These are phyloP conservation scores for Tulasnella sp. DNA, from an alignment of 768 basidiomycete genomes.

Conservation along the genomic window DNA sequence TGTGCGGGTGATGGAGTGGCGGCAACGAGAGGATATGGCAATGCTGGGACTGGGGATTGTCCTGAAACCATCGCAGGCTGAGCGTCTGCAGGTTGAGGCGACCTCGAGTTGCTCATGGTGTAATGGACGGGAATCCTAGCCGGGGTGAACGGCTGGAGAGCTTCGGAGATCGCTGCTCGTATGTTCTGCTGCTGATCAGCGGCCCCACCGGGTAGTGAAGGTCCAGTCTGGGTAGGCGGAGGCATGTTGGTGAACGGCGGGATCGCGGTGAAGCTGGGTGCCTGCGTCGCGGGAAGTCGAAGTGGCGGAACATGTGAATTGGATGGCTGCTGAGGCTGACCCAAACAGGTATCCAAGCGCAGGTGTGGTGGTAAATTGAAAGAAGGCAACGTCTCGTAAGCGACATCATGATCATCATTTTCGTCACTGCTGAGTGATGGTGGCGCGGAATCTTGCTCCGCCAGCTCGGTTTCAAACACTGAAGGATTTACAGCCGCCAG, in stretches of 20 bases:
- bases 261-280: not conserved
- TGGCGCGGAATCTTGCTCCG: not conserved
- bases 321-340: not conserved
- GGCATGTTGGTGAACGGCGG: not conserved
- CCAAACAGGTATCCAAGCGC: slow-evolving; percentile 1
- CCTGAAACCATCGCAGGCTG: not conserved
- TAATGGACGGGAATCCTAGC: not conserved
- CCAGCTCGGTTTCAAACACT: not conserved
- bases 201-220: not conserved
- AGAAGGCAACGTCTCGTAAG: slow-evolving; percentile 1
- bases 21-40: slow-evolving; percentile 18
- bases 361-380: slow-evolving; percentile 16
- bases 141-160: slow-evolving; percentile 12
- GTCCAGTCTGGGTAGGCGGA: not conserved
- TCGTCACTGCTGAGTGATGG: not conserved
- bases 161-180: slow-evolving; percentile 17
- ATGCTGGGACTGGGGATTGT: not conserved
- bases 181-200: not conserved
- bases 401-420: not conserved
- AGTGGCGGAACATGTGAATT: not conserved
- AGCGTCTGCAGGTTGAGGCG: not conserved
- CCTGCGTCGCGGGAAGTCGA: not conserved
- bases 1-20: not conserved
- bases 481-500: not conserved
- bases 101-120: slow-evolving; percentile 11